Evolutionary conservation across 805 yeast species (phyloP).

Genomic region (Metschnikowia cubensis): DNA sequence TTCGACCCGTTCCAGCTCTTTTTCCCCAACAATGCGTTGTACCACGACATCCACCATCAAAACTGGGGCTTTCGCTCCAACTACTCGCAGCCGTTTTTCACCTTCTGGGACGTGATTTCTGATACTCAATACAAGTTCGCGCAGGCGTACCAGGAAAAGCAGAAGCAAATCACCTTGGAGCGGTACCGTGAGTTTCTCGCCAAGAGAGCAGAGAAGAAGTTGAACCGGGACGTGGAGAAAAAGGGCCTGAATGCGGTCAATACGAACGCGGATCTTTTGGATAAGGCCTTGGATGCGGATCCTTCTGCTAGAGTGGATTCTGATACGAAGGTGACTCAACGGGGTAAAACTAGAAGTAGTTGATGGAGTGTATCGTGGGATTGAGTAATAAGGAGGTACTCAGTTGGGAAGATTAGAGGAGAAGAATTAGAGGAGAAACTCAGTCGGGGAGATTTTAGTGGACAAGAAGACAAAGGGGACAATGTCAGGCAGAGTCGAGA

Average conservation of each 20-base stretch:
- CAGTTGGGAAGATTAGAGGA: too few relatives aligned
- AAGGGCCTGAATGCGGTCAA: slow-evolving; percentile 2
- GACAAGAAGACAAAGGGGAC: too few relatives aligned
- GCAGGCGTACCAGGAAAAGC: slow-evolving; percentile 62
- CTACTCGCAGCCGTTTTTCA: slow-evolving; percentile 94
- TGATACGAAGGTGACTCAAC: neutral
- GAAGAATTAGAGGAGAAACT: too few relatives aligned
- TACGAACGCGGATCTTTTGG: neutral
- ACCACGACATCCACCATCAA: slow-evolving; percentile 98
- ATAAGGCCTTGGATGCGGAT: neutral
- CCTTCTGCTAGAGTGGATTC: neutral
- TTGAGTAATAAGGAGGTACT: too few relatives aligned
- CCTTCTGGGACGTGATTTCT: slow-evolving; percentile 79
- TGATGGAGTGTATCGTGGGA: too few relatives aligned
- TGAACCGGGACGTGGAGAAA: neutral
- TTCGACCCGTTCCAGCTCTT: slow-evolving; percentile 83
- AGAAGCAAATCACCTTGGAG: slow-evolving; percentile 61
- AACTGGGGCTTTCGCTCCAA: slow-evolving; percentile 90
- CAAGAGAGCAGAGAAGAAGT: slow-evolving; percentile 10
- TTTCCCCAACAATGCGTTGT: slow-evolving; percentile 93
- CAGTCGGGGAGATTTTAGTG: too few relatives aligned
- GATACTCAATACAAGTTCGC: slow-evolving; percentile 64
- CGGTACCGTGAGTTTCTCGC: slow-evolving; percentile 57
- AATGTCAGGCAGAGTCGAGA: too few relatives aligned
- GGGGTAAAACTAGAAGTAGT: neutral